Conservation (phyloP, 768 basidiomycete species). For the Boletus pseudo-olivaceus region DNA sequence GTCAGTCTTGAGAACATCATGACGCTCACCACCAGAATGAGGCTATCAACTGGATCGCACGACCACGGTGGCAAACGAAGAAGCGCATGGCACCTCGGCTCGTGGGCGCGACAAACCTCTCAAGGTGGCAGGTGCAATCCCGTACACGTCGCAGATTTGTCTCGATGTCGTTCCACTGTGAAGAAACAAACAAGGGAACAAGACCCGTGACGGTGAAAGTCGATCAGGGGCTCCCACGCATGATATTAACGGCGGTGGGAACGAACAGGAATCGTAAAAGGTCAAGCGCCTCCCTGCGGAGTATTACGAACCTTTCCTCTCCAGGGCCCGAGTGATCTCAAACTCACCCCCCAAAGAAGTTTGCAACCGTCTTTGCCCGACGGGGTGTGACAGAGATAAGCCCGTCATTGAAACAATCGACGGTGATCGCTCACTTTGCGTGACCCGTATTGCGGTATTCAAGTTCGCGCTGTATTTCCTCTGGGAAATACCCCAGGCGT, state of each 20-base stretch:
- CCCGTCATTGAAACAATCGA: neutral
- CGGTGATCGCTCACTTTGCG: neutral
- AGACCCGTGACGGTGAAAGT: neutral
- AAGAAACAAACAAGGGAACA: neutral
- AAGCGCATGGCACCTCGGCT: neutral
- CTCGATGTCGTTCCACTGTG: neutral
- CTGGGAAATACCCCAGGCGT: constrained; percentile 70
- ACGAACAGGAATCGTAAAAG: neutral
- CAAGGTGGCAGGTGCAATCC: neutral
- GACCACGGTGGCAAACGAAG: neutral
- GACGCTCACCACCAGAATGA: neutral
- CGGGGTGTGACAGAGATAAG: neutral
- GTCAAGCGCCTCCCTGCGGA: constrained; percentile 38
- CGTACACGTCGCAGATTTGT: neutral
- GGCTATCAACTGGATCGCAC: neutral
- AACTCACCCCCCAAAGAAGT: constrained; percentile 54
- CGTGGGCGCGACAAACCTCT: neutral
- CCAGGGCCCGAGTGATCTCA: constrained; percentile 46
- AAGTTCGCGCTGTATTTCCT: constrained; percentile 66
- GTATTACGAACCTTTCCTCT: constrained; percentile 55
- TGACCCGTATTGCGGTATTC: neutral
- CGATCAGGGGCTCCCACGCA: neutral
- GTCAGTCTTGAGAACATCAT: neutral
- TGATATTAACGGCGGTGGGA: neutral
- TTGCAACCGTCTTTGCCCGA: neutral